Evolutionary conservation across 208 protist genomes (phyloP), one percentile per base, ranked within the genome.

Genomic region (Leishmania tropica): DNA sequence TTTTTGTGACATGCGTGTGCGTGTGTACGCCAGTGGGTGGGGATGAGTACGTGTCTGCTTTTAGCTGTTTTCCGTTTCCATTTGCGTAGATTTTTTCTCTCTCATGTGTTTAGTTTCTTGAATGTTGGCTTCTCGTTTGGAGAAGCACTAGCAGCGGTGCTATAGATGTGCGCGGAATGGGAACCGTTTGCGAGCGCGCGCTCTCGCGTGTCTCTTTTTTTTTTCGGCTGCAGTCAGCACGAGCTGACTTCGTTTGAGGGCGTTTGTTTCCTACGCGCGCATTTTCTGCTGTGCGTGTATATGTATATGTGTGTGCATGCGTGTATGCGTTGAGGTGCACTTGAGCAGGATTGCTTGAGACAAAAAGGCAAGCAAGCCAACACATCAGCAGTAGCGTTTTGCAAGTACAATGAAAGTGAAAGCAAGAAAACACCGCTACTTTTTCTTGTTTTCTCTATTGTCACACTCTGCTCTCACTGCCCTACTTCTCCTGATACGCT

Each of bases 391-490:
- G 28, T 74, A 74, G 24, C 70, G 17, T 51, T 51, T 74, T 74
- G 45, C 17, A 70, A 15, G 47, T 53, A 67, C 21, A 8, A 56
- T 28, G 67, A n/a, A 13, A 40, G 37, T 11, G 37, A 60, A 54
- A 74, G 0, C 19, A 40, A 28, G 19, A 73, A 42, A n/a, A 78
- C 15, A 72, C 21, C 24, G 8, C 76, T 75, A 70, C 35, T 53
- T 76, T 71, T 75, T 53, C 73, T 58, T 75, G 80, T 81, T 73
- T 75, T 76, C 67, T 86, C 15, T 84, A 45, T 68, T 73, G 53
- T 37, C 31, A 83, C 47, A 48, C 21, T 37, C 45, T 40, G 19
- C 7, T 65, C 10, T 45, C 45, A 68, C 17, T 24, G 64, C 13
- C 40, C 15, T 85, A 75, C 65, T 77, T 65, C 71, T 78, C 47